Conservation (phyloP, 106 monocot species). For the Acanthochlamys bracteata region DNA sequence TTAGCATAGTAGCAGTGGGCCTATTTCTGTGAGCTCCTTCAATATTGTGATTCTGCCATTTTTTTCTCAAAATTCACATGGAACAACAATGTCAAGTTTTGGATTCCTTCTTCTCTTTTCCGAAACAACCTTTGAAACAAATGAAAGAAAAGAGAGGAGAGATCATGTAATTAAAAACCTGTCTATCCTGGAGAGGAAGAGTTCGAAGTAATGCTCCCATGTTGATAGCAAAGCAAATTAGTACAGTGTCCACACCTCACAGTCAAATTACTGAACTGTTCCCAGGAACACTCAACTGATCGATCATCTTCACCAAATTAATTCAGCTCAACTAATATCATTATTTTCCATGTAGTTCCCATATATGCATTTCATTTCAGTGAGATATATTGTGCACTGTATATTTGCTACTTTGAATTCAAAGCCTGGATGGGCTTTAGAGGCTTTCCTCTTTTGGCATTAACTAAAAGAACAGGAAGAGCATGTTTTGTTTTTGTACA, state of each 20-base stretch:
- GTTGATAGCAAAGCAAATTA: conserved; percentile 54
- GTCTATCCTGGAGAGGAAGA: conserved; percentile 25
- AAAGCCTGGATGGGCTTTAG: no score
- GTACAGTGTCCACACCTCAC: conserved; percentile 71
- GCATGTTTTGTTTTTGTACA: no score
- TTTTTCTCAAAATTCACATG: conserved; percentile 2
- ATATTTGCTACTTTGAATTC: no score
- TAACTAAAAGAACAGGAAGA: no score
- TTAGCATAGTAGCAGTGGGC: conserved; percentile 1
- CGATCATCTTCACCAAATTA: neutral
- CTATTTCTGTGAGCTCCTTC: conserved; percentile 12
- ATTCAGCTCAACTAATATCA: neutral
- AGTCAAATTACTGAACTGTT: conserved; percentile 49
- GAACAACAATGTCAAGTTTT: neutral
- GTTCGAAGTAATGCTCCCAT: conserved; percentile 44
- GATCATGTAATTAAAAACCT: conserved; percentile 15
- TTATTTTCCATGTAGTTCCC: neutral
- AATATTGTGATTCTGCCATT: conserved; percentile 29
- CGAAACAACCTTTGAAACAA: neutral
- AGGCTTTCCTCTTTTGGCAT: no score
- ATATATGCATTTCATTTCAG: neutral
- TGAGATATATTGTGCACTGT: no score
- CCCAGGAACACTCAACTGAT: conserved; percentile 65
- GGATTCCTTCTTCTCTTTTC: neutral
- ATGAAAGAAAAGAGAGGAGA: neutral